phyloP scores from a whole-genome alignment of 495 filamentous ascomycete species.

The Copromyces sp. region DNA sequence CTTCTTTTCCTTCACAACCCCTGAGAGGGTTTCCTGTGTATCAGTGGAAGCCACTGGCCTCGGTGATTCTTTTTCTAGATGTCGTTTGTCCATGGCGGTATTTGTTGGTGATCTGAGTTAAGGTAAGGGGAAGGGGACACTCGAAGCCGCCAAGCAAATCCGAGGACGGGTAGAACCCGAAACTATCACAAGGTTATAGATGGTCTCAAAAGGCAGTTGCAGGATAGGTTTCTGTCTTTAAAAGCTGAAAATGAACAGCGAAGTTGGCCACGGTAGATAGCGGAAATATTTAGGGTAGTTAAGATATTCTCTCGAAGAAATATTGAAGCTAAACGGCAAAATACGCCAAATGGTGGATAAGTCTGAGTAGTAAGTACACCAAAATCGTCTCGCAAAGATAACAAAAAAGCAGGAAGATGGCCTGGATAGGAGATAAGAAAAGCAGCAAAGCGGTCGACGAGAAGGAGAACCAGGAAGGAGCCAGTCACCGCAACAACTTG shows the following conservation, averaged over 20 bases:
- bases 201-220: not conserved
- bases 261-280: not conserved
- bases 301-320: not conserved
- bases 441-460: not conserved
- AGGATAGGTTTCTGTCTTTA: not conserved
- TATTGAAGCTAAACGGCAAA: not conserved
- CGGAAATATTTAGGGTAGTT: not conserved
- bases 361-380: not conserved
- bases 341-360: not conserved
- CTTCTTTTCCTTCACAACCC: not conserved
- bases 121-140: not conserved
- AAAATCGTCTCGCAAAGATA: not conserved
- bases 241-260: not conserved
- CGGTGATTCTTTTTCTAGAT: not conserved
- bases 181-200: not conserved
- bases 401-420: not conserved
- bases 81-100: not conserved
- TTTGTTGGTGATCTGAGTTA: not conserved
- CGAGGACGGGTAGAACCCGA: not conserved
- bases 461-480: not conserved
- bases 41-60: not conserved
- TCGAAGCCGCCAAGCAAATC: not conserved
- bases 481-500: not conserved
- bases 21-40: not conserved
- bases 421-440: not conserved